Conservation (phyloP, 2,329 filamentous ascomycete genomes). For the Pseudomassariella vexata region DNA sequence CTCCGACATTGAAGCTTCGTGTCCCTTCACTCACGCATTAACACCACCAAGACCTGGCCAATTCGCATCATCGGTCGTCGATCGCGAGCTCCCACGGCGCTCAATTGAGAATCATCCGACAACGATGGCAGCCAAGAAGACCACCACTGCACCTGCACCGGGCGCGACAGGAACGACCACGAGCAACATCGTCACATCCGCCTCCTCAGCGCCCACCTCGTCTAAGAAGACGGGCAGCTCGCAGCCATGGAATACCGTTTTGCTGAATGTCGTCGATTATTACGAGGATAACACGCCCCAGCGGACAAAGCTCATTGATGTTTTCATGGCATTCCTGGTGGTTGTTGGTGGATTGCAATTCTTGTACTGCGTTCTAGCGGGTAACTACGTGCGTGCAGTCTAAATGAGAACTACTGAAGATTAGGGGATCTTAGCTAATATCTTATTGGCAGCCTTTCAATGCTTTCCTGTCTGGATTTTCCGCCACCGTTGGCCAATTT, state of each 20-base stretch:
- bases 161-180: slow-evolving; percentile 9
- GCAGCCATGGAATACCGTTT: slow-evolving; percentile 51
- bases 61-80: too few relatives aligned
- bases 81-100: too few relatives aligned
- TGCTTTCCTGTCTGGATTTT: slow-evolving; percentile 93
- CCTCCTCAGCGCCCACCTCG: too few relatives aligned
- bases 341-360: slow-evolving; percentile 88
- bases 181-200: slow-evolving; percentile 17
- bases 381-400: slow-evolving; percentile 75
- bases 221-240: slow-evolving; percentile 7
- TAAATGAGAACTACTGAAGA: too few relatives aligned
- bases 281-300: slow-evolving; percentile 81
- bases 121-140: slow-evolving; percentile 10
- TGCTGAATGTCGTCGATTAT: slow-evolving; percentile 65
- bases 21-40: too few relatives aligned
- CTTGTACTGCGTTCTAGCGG: slow-evolving; percentile 81
- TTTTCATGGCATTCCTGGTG: slow-evolving; percentile 83
- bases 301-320: slow-evolving; percentile 85
- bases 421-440: slow-evolving; percentile 13
- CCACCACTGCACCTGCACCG: slow-evolving; percentile 13
- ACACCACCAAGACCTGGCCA: too few relatives aligned
- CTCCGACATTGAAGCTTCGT: slow-evolving; percentile 5
- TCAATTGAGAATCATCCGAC: too few relatives aligned
- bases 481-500: slow-evolving; percentile 92
- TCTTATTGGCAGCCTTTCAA: slow-evolving; percentile 77